phyloP scores from a whole-genome alignment of 495 filamentous ascomycete species.

The Pyrenula aspistea region DNA sequence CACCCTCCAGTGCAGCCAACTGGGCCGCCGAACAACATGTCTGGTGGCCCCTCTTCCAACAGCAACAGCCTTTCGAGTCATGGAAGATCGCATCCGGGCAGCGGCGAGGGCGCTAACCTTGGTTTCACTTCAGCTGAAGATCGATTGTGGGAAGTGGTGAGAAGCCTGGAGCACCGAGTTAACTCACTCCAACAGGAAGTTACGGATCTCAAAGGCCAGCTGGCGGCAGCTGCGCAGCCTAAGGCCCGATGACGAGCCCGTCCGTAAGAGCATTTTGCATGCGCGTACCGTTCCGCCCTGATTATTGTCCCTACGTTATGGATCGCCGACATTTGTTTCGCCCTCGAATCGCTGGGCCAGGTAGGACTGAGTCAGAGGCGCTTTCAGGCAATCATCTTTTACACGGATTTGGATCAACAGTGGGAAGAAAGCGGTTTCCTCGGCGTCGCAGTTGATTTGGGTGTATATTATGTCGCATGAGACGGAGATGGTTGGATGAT shows the following conservation, averaged over 20 bases:
- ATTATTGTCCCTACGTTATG: too few relatives aligned
- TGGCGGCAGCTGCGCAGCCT: background rate
- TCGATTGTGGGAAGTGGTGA: conserved; percentile 9
- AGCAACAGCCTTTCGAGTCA: conserved; percentile 19
- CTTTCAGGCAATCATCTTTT: too few relatives aligned
- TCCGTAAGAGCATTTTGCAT: too few relatives aligned
- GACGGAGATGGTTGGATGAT: background rate
- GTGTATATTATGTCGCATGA: background rate
- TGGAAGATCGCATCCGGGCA: conserved; percentile 10
- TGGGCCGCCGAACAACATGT: conserved; percentile 3
- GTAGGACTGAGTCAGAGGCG: background rate
- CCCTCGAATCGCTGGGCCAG: too few relatives aligned
- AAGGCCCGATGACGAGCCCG: background rate
- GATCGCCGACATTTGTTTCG: too few relatives aligned
- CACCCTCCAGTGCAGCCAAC: conserved; percentile 10
- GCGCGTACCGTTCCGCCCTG: too few relatives aligned
- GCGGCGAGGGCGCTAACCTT: conserved; percentile 8
- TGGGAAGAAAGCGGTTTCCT: background rate
- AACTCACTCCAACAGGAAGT: conserved; percentile 14
- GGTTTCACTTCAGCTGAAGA: conserved; percentile 5
- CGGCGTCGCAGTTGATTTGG: background rate
- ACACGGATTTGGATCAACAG: too few relatives aligned
- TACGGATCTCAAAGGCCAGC: conserved; percentile 7
- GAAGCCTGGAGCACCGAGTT: conserved; percentile 11
- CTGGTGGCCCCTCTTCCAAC: conserved; percentile 6